phyloP scores from a whole-genome alignment of 2,329 filamentous ascomycete species.

The Westerdykella sp. region DNA sequence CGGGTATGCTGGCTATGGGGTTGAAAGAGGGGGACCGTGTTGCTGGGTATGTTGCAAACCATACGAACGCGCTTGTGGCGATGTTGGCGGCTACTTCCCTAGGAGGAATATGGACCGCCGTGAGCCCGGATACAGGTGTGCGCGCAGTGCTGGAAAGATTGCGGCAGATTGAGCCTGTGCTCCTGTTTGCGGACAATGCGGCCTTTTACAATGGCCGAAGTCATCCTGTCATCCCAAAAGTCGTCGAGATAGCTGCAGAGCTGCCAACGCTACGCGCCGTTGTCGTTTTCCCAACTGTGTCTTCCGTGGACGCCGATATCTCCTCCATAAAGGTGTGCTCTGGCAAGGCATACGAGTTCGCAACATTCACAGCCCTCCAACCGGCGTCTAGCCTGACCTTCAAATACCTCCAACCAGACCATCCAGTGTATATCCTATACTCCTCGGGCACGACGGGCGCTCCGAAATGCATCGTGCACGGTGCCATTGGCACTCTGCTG shows the following conservation, averaged over 20 bases:
- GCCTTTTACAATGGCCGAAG: conserved; percentile 86
- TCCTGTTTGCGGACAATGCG: conserved; percentile 83
- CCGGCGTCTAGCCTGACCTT: conserved; percentile 46
- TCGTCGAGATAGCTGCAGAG: conserved; percentile 64
- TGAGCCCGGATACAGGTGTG: conserved; percentile 87
- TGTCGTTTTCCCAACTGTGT: conserved; percentile 65
- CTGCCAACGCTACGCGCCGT: conserved; percentile 63
- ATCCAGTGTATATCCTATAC: conserved; percentile 91
- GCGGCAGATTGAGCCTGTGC: conserved; percentile 72
- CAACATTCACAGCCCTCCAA: conserved; percentile 39
- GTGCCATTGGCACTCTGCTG: conserved; percentile 78
- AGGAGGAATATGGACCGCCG: conserved; percentile 87
- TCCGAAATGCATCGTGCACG: conserved; percentile 93
- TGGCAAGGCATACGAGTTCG: conserved; percentile 34
- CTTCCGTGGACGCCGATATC: conserved; percentile 36
- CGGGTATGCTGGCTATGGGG: conserved; percentile 61
- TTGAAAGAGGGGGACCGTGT: conserved; percentile 57
- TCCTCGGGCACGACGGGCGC: conserved; percentile 81
- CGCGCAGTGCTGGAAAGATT: conserved; percentile 85
- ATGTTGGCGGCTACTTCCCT: conserved; percentile 79
- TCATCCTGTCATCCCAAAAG: conserved; percentile 74
- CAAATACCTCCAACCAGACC: conserved; percentile 71
- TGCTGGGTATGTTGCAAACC: conserved; percentile 78
- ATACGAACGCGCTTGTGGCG: conserved; percentile 77
- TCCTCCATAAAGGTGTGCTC: conserved; percentile 36